Percentiles rank a stretch among this genome's conserved stretches.
phyloP scores from a whole-genome alignment of 106 monocot genomes.

The Alisma plantagoaquatica region DNA sequence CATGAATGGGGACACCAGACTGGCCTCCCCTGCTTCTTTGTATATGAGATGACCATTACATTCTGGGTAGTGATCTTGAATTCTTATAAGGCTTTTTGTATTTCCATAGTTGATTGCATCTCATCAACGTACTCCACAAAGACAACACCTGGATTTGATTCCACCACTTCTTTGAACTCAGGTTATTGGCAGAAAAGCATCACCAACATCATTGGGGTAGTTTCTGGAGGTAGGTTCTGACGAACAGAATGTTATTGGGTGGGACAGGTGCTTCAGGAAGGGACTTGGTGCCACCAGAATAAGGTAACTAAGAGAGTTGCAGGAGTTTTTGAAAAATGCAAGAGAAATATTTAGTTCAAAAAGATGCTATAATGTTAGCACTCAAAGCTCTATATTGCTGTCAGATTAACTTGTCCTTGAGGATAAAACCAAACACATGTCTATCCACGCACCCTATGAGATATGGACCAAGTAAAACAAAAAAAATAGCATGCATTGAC shows the following conservation, averaged over 20 bases:
- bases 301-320: conserved; percentile 66
- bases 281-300: conserved; percentile 44
- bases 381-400: no score
- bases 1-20: no score
- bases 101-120: conserved; percentile 68
- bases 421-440: no score
- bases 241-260: conserved; percentile 87
- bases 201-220: conserved; percentile 84
- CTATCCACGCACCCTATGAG: no score
- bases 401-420: no score
- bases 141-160: conserved; percentile 87
- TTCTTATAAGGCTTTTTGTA: conserved; percentile 63
- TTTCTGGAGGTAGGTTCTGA: conserved; percentile 90
- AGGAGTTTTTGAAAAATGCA: no score
- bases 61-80: conserved; percentile 84
- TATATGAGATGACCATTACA: conserved; percentile 77
- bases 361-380: no score
- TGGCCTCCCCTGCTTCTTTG: conserved; percentile 75
- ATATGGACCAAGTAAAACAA: no score
- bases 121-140: conserved; percentile 91
- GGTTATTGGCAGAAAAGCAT: conserved; percentile 93
- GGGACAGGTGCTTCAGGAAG: conserved; percentile 49
- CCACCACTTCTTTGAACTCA: conserved; percentile 96
- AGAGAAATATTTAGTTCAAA: no score
- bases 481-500: no score